A percentile compares a stretch with the other conserved stretches of the same genome.
These are phyloP conservation scores for Amylostereum chailletii DNA, from an alignment of 1,284 basidiomycete genomes.

Conservation along the genomic window DNA sequence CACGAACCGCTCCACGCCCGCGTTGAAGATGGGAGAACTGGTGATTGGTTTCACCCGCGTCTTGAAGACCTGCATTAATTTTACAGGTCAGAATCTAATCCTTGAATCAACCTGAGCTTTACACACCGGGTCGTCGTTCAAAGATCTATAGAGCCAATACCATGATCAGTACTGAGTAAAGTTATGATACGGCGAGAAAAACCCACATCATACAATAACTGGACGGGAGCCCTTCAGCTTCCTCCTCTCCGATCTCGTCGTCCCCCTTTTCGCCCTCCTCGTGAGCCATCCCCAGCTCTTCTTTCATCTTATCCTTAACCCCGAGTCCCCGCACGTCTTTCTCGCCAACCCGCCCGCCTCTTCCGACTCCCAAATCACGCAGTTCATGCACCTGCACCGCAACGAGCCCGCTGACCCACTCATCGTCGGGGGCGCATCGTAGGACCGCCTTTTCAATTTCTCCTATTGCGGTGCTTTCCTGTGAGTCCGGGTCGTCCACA, in stretches of 20 bases:
- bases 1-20: slow-evolving; percentile 56
- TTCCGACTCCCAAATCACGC: slow-evolving; percentile 20
- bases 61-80: slow-evolving; percentile 13
- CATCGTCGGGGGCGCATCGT: slow-evolving; percentile 50
- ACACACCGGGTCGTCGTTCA: slow-evolving; percentile 55
- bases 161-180: background rate
- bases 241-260: slow-evolving; percentile 39
- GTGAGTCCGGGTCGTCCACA: slow-evolving; percentile 19
- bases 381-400: slow-evolving; percentile 50
- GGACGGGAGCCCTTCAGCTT: slow-evolving; percentile 45
- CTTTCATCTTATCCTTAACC: slow-evolving; percentile 20
- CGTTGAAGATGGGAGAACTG: slow-evolving; percentile 59
- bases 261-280: slow-evolving; percentile 40
- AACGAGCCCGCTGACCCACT: slow-evolving; percentile 51
- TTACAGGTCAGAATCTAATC: background rate
- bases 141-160: slow-evolving; percentile 19
- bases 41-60: slow-evolving; percentile 40
- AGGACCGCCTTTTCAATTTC: slow-evolving; percentile 38
- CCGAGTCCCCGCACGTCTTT: slow-evolving; percentile 12
- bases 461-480: slow-evolving; percentile 22
- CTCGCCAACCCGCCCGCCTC: slow-evolving; percentile 15
- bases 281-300: slow-evolving; percentile 41
- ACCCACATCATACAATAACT: slow-evolving; percentile 42
- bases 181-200: background rate
- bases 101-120: background rate